phyloP scores from a whole-genome alignment of 768 basidiomycete species.

The Phlebiopsis flavidoalba region DNA sequence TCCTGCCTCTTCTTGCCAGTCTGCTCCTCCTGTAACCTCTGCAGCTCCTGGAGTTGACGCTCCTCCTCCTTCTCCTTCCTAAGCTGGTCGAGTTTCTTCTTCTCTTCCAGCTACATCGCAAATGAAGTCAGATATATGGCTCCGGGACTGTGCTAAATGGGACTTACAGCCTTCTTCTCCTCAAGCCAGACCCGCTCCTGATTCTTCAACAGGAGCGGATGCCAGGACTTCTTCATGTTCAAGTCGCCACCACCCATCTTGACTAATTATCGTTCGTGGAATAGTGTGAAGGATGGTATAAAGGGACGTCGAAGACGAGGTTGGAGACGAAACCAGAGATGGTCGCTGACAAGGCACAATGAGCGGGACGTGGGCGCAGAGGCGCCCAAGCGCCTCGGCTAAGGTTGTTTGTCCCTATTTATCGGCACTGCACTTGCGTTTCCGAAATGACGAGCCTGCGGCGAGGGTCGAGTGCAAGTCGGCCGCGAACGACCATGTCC shows the following conservation, averaged over 20 bases:
- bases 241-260: slow-evolving; percentile 98
- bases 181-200: slow-evolving; percentile 99
- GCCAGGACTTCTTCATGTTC: slow-evolving; percentile 99
- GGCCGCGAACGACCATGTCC: slow-evolving; percentile 19
- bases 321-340: slow-evolving; percentile 2
- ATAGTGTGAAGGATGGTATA: slow-evolving; percentile 4
- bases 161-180: slow-evolving; percentile 89
- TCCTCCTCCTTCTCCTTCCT: slow-evolving; percentile 98
- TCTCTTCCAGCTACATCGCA: slow-evolving; percentile 79
- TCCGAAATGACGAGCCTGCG: slow-evolving; percentile 7
- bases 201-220: slow-evolving; percentile 95
- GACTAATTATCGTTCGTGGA: slow-evolving; percentile 23
- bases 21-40: slow-evolving; percentile 90
- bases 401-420: slow-evolving; percentile 29
- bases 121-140: background rate
- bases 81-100: slow-evolving; percentile 95
- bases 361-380: background rate
- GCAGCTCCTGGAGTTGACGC: slow-evolving; percentile 92
- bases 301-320: slow-evolving; percentile 11
- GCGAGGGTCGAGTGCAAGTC: background rate
- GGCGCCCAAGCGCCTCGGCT: slow-evolving; percentile 6
- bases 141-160: slow-evolving; percentile 10
- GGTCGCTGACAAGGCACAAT: background rate
- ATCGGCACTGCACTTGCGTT: slow-evolving; percentile 7
- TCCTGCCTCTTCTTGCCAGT: slow-evolving; percentile 93